Evolutionary conservation across 2,329 filamentous ascomycete species (phyloP).

Genomic region (Beauveria brongniartii): DNA sequence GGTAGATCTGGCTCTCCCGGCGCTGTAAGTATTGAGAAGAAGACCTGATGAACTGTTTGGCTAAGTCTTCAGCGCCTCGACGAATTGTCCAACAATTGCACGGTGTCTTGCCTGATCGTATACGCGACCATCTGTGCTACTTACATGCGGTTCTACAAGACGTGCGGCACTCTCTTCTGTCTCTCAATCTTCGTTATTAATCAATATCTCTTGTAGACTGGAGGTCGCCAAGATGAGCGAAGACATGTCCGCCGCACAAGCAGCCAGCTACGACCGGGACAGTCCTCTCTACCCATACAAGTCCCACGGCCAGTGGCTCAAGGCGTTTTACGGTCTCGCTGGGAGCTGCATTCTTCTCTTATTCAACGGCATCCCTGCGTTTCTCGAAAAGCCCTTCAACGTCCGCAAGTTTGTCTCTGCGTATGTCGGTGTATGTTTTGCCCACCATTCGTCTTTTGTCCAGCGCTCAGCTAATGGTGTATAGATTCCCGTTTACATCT

Average conservation of each 20-base stretch:
- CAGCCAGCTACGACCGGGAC: slow-evolving; percentile 25
- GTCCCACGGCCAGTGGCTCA: slow-evolving; percentile 31
- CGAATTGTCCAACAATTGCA: slow-evolving; percentile 30
- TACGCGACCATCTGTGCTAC: slow-evolving; percentile 32
- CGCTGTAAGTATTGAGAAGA: slow-evolving; percentile 20
- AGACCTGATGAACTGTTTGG: background rate
- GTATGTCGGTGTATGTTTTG: slow-evolving; percentile 29
- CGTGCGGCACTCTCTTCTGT: slow-evolving; percentile 19
- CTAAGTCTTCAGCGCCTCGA: slow-evolving; percentile 24
- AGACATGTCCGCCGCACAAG: slow-evolving; percentile 29
- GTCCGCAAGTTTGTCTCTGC: slow-evolving; percentile 28
- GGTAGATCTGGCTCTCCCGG: slow-evolving; percentile 28
- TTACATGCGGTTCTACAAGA: slow-evolving; percentile 30
- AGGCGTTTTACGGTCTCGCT: slow-evolving; percentile 26
- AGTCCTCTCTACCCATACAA: slow-evolving; percentile 29
- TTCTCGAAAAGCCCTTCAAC: slow-evolving; percentile 27
- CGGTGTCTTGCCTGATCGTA: slow-evolving; percentile 31
- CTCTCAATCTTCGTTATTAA: background rate
- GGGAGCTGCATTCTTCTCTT: slow-evolving; percentile 25
- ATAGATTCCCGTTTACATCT: slow-evolving; percentile 28
- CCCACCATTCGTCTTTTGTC: too few relatives aligned
- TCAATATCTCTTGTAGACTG: slow-evolving; percentile 19
- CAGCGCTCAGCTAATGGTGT: too few relatives aligned
- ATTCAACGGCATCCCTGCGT: slow-evolving; percentile 28
- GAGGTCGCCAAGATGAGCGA: slow-evolving; percentile 29